Base-by-base conservation (phyloP, 345 rosid species). In the Microthlaspi erraticum region DNA sequence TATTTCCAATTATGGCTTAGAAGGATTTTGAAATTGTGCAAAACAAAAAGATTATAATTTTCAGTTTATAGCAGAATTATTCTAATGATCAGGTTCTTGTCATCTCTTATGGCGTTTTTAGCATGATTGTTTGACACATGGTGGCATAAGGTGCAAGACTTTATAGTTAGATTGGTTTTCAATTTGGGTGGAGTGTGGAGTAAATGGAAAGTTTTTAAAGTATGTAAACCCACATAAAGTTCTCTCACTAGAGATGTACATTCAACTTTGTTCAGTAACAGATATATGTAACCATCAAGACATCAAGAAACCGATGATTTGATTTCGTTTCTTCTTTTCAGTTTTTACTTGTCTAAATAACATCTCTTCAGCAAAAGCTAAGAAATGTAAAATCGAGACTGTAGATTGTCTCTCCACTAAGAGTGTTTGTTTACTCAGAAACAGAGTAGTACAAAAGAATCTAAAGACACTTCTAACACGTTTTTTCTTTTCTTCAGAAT, bases 361-460 rank as follows among this genome's bases (percentile, higher is more conserved):
- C 7, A 26, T 44, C 11, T 46, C 5, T 46, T 46, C 52, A 46
- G 52, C 52, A 31, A 33, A 23, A 51, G 0, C 17, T 11, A 16
- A 16, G 37, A 54, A 12, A 54, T 6, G 16, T 29, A 14, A 57
- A 14, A 33, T 32, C 44, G 7, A 52, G 39, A 52, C 31, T 31
- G 61, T 38, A 32, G 39, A 41, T 49, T 2, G 7, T 13, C 2
- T 19, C 23, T 31, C 60, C 5, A 38, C 13, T 46, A 1, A 14
- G 11, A 50, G 43, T 51, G 37, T 51, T 51, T 72, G 13, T 63
- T 56, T 64, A 37, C 23, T 46, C 0, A 72, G 43, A 56, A 55
- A 55, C 71, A 56, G 71, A 55, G 34, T 19, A 10, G 16, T 48
- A 65, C 44, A 57, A 73, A 65, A 66, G 11, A 48, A 73, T 66